Evolutionary conservation across 2,329 filamentous ascomycete genomes (phyloP).

Genomic region (Emergomyces orientalis): DNA sequence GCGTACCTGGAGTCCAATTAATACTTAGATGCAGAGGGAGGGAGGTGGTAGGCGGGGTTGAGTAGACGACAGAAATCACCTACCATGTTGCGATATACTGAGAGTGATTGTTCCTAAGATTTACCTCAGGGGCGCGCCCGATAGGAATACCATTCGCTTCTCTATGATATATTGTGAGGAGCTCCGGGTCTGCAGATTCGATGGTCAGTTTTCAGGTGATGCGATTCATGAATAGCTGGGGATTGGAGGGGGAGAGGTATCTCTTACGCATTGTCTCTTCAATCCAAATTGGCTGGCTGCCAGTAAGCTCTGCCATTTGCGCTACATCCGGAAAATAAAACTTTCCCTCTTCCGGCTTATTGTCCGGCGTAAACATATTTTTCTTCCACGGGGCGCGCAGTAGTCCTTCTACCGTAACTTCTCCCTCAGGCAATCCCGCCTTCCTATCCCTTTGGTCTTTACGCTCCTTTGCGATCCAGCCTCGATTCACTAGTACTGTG

Average conservation of each 20-base stretch:
- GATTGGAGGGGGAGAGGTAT: not conserved
- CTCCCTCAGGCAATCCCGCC: conserved; percentile 57
- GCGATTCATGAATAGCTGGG: conserved; percentile 10
- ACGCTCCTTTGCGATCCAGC: conserved; percentile 79
- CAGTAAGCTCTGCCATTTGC: conserved; percentile 77
- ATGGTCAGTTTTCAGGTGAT: conserved; percentile 14
- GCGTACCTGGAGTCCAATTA: conserved; percentile 58
- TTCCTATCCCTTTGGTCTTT: conserved; percentile 54
- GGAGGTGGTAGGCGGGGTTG: not conserved
- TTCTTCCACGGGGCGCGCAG: conserved; percentile 88
- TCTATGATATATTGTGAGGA: conserved; percentile 65
- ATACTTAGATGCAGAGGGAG: conserved; percentile 3
- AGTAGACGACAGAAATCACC: conserved; percentile 24
- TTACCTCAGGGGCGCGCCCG: conserved; percentile 78
- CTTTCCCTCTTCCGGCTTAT: conserved; percentile 69
- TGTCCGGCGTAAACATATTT: conserved; percentile 94
- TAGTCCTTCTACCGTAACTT: conserved; percentile 73
- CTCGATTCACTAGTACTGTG: conserved; percentile 78
- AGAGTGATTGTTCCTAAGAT: conserved; percentile 88
- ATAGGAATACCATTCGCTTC: conserved; percentile 78
- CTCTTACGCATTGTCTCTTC: conserved; percentile 82
- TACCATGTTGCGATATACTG: conserved; percentile 99
- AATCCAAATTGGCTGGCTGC: conserved; percentile 84
- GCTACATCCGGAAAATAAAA: conserved; percentile 93
- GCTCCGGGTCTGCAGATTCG: conserved; percentile 56